phyloP scores from a whole-genome alignment of 139 green algal genomes.

The Zygnema circumcarinatum region DNA sequence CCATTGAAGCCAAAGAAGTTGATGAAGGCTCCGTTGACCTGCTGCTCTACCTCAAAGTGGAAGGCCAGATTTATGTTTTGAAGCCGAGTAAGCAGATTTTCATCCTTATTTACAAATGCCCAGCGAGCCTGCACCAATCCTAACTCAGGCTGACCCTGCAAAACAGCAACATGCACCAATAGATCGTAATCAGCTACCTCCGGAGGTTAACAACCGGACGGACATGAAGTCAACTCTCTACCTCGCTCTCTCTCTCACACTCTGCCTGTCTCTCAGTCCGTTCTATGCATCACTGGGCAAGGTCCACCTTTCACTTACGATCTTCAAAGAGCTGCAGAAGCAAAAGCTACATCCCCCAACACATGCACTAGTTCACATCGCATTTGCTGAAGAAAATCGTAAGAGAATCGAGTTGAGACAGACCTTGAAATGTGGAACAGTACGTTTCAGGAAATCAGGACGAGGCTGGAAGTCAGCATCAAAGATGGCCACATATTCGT shows the following conservation, averaged over 20 bases:
- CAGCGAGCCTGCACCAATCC: slow-evolving; percentile 75
- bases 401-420: too few species aligned
- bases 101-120: slow-evolving; percentile 75
- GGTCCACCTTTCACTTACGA: too few species aligned
- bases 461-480: slow-evolving; percentile 89
- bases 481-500: slow-evolving; percentile 82
- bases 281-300: too few species aligned
- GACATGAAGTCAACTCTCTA: too few species aligned
- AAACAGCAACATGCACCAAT: slow-evolving; percentile 3
- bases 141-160: slow-evolving; percentile 48
- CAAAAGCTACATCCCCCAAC: too few species aligned
- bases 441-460: slow-evolving; percentile 57
- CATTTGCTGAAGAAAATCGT: too few species aligned
- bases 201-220: slow-evolving; percentile 51
- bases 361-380: too few species aligned
- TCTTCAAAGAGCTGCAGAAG: too few species aligned
- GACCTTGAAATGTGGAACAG: slow-evolving; percentile 63
- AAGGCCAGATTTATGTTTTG: slow-evolving; percentile 57
- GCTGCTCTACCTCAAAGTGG: slow-evolving; percentile 63
- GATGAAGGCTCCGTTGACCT: slow-evolving; percentile 50
- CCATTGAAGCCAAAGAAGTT: slow-evolving; percentile 64
- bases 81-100: slow-evolving; percentile 80
- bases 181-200: neutral
- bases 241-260: too few species aligned
- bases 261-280: too few species aligned